Percentiles rank a stretch among this genome's conserved stretches.
Conservation (phyloP, 805 yeast genomes). For the Jamesozyma hellenica region DNA sequence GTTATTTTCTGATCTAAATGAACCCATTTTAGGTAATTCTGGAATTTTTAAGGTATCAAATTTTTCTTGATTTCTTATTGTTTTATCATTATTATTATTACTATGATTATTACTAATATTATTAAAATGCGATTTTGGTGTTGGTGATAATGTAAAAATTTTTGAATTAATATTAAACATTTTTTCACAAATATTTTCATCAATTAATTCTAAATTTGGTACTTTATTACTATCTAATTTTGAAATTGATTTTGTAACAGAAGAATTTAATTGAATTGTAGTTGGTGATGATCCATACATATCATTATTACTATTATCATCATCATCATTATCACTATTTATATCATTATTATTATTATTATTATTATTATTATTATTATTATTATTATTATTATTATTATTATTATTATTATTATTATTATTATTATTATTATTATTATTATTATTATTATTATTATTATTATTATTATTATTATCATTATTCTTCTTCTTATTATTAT, state of each 20-base stretch:
- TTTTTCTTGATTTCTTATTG: neutral
- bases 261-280: constrained; percentile 28
- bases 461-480: constrained; percentile 8
- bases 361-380: constrained; percentile 1
- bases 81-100: no score
- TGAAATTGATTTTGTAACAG: constrained; percentile 24
- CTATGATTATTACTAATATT: no score
- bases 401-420: neutral
- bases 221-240: constrained; percentile 11
- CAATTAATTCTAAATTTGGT: constrained; percentile 11
- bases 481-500: neutral
- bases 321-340: constrained; percentile 4
- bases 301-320: constrained; percentile 11
- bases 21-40: constrained; percentile 31
- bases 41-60: constrained; percentile 19
- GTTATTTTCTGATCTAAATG: constrained; percentile 20
- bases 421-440: no score
- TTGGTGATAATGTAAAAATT: constrained; percentile 23
- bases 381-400: constrained; percentile 2
- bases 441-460: constrained; percentile 5
- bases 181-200: constrained; percentile 4
- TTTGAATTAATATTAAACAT: constrained; percentile 4
- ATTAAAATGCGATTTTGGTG: constrained; percentile 19
- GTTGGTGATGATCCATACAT: constrained; percentile 30
- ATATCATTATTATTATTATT: constrained; percentile 1